These are phyloP conservation scores for Protomyces inouyei DNA, from an alignment of 1,139 yeast genomes.

Conservation along the genomic window DNA sequence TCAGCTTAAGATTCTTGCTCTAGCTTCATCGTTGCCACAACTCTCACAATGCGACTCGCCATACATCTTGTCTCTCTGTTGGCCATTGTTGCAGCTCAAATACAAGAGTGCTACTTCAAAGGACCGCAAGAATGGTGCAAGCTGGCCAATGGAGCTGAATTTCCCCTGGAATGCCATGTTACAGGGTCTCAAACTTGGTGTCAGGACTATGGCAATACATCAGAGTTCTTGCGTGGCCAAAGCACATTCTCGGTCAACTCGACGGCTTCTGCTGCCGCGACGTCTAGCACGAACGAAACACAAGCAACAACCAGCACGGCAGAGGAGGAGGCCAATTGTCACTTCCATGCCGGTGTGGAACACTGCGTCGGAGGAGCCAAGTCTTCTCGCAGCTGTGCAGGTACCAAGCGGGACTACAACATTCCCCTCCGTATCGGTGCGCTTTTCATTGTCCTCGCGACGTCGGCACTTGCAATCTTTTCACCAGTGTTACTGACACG, in stretches of 20 bases:
- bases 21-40: too few species aligned
- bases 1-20: too few species aligned
- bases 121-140: not conserved
- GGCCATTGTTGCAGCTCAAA: not conserved
- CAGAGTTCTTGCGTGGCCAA: not conserved
- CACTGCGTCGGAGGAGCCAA: slow-evolving; percentile 38
- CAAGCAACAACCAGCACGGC: not conserved
- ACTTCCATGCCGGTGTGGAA: slow-evolving; percentile 44
- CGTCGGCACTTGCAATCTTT: slow-evolving; percentile 38
- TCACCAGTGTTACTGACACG: slow-evolving; percentile 36
- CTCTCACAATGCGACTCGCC: not conserved
- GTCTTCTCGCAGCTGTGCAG: not conserved
- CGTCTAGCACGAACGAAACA: not conserved
- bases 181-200: not conserved
- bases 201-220: not conserved
- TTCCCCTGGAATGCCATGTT: not conserved
- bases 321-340: slow-evolving; percentile 34
- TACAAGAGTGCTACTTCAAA: not conserved
- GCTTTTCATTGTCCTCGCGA: slow-evolving; percentile 39
- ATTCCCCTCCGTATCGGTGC: slow-evolving; percentile 39
- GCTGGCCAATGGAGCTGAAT: not conserved
- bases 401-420: slow-evolving; percentile 32
- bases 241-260: not conserved
- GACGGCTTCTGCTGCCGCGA: not conserved
- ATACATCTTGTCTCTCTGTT: not conserved